Evolutionary conservation across 2,329 filamentous ascomycete species (phyloP).

Genomic region (Trichoderma sp.): DNA sequence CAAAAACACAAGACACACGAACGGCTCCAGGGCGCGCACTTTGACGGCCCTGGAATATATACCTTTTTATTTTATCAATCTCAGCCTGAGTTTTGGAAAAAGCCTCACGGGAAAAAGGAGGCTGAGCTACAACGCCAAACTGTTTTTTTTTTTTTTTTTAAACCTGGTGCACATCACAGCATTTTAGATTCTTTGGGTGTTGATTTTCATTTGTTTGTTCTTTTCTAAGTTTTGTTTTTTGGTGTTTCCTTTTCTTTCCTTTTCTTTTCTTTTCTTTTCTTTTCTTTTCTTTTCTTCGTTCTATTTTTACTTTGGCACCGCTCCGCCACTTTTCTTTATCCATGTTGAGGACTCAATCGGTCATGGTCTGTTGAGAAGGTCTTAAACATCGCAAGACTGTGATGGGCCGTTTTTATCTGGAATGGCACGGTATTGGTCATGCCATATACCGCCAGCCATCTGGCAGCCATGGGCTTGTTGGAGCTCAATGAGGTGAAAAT

Average conservation of each 20-base stretch:
- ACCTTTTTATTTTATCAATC: slow-evolving; percentile 18
- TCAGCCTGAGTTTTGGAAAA: slow-evolving; percentile 17
- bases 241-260: slow-evolving; percentile 25
- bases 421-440: not conserved
- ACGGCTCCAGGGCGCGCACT: not conserved
- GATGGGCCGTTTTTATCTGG: not conserved
- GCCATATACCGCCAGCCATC: not conserved
- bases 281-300: slow-evolving; percentile 27
- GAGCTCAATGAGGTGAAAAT: not conserved
- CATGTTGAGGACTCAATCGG: not conserved
- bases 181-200: slow-evolving; percentile 21
- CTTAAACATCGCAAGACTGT: not conserved
- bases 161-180: not conserved
- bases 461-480: not conserved
- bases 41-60: slow-evolving; percentile 12
- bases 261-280: slow-evolving; percentile 31
- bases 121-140: slow-evolving; percentile 14
- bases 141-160: slow-evolving; percentile 7
- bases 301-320: not conserved
- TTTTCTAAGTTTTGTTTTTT: slow-evolving; percentile 32
- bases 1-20: not conserved
- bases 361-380: not conserved
- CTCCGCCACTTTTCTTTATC: not conserved
- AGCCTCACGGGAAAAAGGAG: slow-evolving; percentile 5
- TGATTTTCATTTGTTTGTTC: slow-evolving; percentile 32